Evolutionary conservation across 306 rosid species (phyloP).

Genomic region (Crataegus laevigata): DNA sequence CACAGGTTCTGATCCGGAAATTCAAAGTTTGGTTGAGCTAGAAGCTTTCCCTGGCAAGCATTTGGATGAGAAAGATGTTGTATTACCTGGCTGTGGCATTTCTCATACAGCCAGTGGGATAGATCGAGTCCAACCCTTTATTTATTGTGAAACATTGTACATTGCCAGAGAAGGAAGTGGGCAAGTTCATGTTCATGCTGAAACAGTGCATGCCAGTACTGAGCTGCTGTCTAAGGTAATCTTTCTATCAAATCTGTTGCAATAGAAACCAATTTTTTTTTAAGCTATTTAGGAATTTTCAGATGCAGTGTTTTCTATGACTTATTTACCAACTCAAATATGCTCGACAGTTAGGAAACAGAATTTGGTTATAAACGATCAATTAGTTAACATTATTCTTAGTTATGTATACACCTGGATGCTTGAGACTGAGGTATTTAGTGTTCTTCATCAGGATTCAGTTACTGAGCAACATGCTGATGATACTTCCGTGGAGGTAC

Average conservation of each 20-base stretch:
- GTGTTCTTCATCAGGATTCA: conserved; percentile 25
- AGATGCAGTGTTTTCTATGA: not conserved
- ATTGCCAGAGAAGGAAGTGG: conserved; percentile 31
- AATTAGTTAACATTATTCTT: not conserved
- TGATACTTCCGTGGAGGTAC: conserved; percentile 27
- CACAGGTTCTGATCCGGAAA: conserved; percentile 6
- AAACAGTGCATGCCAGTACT: conserved; percentile 24
- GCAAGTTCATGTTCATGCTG: conserved; percentile 30
- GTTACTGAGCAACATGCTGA: conserved; percentile 11
- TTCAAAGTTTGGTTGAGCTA: conserved; percentile 7
- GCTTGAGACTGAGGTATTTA: conserved; percentile 12
- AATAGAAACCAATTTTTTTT: not conserved
- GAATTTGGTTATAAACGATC: not conserved
- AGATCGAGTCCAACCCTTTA: conserved; percentile 19
- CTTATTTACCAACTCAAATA: not conserved
- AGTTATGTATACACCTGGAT: not conserved
- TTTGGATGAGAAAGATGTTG: conserved; percentile 18
- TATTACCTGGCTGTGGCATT: conserved; percentile 10
- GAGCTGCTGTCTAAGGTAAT: conserved; percentile 48
- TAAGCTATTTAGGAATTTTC: not conserved
- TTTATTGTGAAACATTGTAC: conserved; percentile 19
- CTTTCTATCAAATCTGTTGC: not conserved
- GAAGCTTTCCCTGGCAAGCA: conserved; percentile 12
- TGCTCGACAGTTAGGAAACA: not conserved
- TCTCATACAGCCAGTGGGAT: conserved; percentile 10